A percentile compares a stretch with the other conserved stretches of the same genome.
Conservation (phyloP, 2,329 filamentous ascomycete genomes). For the Pseudogymnoascus pannorum region DNA sequence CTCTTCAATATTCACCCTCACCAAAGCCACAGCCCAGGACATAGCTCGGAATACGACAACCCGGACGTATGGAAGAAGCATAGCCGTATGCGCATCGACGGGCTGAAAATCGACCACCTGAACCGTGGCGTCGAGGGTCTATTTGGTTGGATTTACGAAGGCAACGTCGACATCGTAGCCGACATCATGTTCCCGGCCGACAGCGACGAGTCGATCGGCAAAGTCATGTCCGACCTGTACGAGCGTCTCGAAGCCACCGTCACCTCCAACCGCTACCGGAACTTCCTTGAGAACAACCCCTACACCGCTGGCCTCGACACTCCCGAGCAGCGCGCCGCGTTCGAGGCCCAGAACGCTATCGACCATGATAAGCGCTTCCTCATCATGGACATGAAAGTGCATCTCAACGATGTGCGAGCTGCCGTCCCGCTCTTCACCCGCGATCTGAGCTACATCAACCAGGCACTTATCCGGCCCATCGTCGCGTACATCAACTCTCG, state of each 20-base stretch:
- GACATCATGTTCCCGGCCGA: conserved; percentile 93
- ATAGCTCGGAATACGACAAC: conserved; percentile 55
- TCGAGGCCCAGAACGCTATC: conserved; percentile 24
- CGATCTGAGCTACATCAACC: conserved; percentile 91
- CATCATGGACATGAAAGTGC: conserved; percentile 89
- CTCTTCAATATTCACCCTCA: conserved; percentile 95
- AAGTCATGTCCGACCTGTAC: conserved; percentile 96
- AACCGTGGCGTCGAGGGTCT: conserved; percentile 89
- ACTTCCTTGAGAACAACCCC: conserved; percentile 46
- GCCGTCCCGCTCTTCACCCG: conserved; percentile 87
- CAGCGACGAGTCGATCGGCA: conserved; percentile 78
- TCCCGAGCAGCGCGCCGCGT: conserved; percentile 21
- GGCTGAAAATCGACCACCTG: conserved; percentile 88
- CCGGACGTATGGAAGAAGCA: conserved; percentile 88
- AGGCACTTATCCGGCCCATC: conserved; percentile 88
- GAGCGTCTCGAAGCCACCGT: conserved; percentile 92
- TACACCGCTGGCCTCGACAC: conserved; percentile 25
- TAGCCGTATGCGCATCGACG: conserved; percentile 84
- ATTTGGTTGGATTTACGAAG: conserved; percentile 96
- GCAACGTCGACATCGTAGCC: conserved; percentile 91
- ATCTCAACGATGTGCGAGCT: conserved; percentile 90
- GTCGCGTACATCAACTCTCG: conserved; percentile 97
- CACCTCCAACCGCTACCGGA: conserved; percentile 62
- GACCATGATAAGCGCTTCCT: conserved; percentile 67
- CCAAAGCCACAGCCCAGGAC: conserved; percentile 74